Evolutionary conservation across 2,329 filamentous ascomycete species (phyloP).

Genomic region (Diaporthe vexans): DNA sequence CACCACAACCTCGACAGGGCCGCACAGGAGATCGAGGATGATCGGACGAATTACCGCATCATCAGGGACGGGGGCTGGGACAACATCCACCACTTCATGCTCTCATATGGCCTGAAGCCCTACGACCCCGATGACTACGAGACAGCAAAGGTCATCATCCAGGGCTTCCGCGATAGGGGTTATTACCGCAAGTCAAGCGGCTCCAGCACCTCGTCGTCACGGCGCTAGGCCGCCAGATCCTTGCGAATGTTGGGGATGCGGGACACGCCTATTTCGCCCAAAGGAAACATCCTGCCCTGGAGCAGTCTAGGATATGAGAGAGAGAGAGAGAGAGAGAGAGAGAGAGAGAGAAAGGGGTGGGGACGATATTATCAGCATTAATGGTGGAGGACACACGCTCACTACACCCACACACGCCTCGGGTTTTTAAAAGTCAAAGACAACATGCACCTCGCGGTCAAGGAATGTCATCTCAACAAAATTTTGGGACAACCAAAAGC

Average conservation of each 20-base stretch:
- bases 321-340: background rate
- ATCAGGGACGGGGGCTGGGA: constrained; percentile 42
- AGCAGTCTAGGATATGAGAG: background rate
- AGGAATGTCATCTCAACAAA: constrained; percentile 17
- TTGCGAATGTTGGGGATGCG: constrained; percentile 17
- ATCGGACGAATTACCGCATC: constrained; percentile 42
- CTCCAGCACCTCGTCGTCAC: constrained; percentile 30
- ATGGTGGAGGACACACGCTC: constrained; percentile 15
- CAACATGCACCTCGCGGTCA: constrained; percentile 36
- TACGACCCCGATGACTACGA: constrained; percentile 42
- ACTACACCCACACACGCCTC: background rate
- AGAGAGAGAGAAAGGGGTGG: background rate
- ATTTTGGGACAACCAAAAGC: background rate
- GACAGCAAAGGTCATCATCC: constrained; percentile 42
- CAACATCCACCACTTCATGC: constrained; percentile 42
- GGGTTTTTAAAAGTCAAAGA: constrained; percentile 16
- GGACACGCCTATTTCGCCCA: constrained; percentile 26
- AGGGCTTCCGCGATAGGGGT: constrained; percentile 41
- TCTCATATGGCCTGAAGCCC: constrained; percentile 41
- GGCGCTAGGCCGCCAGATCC: background rate
- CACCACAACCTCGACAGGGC: constrained; percentile 42
- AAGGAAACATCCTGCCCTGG: too few species aligned
- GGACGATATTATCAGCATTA: background rate
- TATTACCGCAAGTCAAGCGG: constrained; percentile 39
- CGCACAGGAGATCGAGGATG: constrained; percentile 38